These are phyloP conservation scores for Alternaria triticina DNA, from an alignment of 2,329 filamentous ascomycete genomes.

Conservation along the genomic window DNA sequence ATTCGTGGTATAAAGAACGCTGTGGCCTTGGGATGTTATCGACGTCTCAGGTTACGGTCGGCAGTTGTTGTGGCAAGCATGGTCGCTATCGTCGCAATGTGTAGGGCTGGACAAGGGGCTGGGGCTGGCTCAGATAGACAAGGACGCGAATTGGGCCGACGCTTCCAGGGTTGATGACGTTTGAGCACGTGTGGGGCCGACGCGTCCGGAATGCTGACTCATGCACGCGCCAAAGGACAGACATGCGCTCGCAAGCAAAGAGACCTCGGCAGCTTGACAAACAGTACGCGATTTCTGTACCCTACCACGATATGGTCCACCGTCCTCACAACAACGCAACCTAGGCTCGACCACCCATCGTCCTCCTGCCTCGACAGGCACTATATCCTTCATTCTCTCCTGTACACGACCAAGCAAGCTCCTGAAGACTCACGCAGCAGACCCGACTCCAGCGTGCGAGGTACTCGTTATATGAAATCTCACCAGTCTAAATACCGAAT, in stretches of 20 bases:
- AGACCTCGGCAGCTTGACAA: neutral
- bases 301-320: neutral
- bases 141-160: neutral
- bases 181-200: neutral
- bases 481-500: neutral
- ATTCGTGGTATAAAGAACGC: neutral
- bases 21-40: constrained; percentile 1
- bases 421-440: neutral
- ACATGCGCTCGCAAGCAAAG: neutral
- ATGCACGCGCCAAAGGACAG: neutral
- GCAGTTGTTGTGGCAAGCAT: constrained; percentile 4
- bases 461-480: neutral
- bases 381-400: neutral
- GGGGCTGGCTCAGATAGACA: neutral
- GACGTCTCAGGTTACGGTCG: neutral
- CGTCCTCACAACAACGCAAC: neutral
- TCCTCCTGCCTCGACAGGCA: neutral
- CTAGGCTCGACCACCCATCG: neutral
- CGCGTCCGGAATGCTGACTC: neutral
- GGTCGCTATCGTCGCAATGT: neutral
- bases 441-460: neutral
- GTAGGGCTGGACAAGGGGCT: neutral
- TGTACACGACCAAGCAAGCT: neutral
- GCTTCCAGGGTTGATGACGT: neutral
- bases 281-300: neutral